phyloP scores from a whole-genome alignment of 2,329 filamentous ascomycete genomes.

The Simplicillium aogashimaense region DNA sequence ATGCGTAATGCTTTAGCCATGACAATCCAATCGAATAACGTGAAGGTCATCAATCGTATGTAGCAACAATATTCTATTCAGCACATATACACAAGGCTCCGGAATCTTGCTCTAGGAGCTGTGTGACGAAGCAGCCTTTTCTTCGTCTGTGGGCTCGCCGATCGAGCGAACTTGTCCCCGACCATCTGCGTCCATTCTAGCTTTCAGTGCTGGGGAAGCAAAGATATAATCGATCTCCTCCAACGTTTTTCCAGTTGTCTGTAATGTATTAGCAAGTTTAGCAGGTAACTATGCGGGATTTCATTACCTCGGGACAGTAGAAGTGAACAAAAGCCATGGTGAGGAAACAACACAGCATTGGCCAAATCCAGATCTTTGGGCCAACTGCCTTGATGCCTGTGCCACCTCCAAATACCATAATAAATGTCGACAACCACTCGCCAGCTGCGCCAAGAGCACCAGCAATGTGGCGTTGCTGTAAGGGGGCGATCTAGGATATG shows the following conservation, averaged over 20 bases:
- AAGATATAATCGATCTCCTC: constrained; percentile 1
- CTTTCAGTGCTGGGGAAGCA: not conserved
- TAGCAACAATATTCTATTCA: no score
- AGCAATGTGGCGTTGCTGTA: constrained; percentile 1
- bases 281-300: not conserved
- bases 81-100: no score
- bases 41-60: no score
- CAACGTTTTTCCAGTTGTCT: constrained; percentile 1
- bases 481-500: constrained; percentile 1
- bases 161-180: not conserved
- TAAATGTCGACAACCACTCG: constrained; percentile 2
- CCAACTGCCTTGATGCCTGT: not conserved
- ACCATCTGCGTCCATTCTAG: not conserved
- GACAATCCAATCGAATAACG: no score
- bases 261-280: not conserved
- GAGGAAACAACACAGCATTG: constrained; percentile 1
- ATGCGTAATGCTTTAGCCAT: no score
- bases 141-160: not conserved
- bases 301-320: constrained; percentile 1
- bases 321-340: constrained; percentile 2
- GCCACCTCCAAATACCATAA: constrained; percentile 2
- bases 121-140: not conserved
- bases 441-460: not conserved
- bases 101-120: no score
- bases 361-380: constrained; percentile 1